Conservation (phyloP, 495 filamentous ascomycete genomes). For the Penicillium samsonianum region DNA sequence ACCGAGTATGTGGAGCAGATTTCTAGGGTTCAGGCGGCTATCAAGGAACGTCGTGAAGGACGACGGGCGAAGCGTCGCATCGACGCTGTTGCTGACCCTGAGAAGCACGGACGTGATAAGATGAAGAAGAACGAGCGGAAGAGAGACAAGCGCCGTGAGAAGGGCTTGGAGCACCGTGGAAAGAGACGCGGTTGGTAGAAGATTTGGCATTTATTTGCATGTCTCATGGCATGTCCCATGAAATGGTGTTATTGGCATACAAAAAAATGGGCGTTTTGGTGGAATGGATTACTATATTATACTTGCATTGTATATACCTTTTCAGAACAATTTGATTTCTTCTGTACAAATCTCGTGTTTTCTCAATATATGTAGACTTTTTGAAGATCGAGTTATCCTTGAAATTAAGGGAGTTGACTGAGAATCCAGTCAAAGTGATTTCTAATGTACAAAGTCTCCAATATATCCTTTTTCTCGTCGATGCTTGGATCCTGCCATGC, state of each 20-base stretch:
- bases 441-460: slow-evolving; percentile 5
- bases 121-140: slow-evolving; percentile 82
- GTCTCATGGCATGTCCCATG: slow-evolving; percentile 28
- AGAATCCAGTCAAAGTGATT: neutral
- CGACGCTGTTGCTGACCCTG: slow-evolving; percentile 78
- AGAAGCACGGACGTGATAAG: slow-evolving; percentile 76
- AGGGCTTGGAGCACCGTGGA: slow-evolving; percentile 65
- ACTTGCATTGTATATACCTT: slow-evolving; percentile 16
- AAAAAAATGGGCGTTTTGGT: slow-evolving; percentile 34
- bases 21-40: slow-evolving; percentile 63
- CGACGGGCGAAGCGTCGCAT: slow-evolving; percentile 81
- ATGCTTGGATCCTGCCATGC: slow-evolving; percentile 35
- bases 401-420: neutral
- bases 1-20: slow-evolving; percentile 70
- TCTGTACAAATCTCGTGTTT: slow-evolving; percentile 16
- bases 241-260: slow-evolving; percentile 29
- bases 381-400: neutral
- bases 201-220: slow-evolving; percentile 13
- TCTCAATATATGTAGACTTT: neutral
- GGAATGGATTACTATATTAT: slow-evolving; percentile 6
- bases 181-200: slow-evolving; percentile 66
- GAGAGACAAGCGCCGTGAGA: slow-evolving; percentile 79
- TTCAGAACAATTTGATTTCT: slow-evolving; percentile 19
- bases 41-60: slow-evolving; percentile 67
- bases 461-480: slow-evolving; percentile 15